Evolutionary conservation across 2,329 filamentous ascomycete species (phyloP).

Genomic region (Stachybotrys chartarum): DNA sequence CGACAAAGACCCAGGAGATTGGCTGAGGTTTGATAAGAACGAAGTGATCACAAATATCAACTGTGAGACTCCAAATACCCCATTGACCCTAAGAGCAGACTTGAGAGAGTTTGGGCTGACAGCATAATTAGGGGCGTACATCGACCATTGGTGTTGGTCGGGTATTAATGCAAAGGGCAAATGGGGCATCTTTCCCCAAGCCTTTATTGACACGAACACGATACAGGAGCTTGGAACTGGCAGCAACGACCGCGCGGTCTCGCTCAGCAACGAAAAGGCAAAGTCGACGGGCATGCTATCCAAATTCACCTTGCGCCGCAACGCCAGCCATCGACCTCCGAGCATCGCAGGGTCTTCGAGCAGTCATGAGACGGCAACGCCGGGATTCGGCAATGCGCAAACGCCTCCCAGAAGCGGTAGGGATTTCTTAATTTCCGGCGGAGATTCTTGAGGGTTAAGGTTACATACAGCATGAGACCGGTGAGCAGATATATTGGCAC

Average conservation of each 20-base stretch:
- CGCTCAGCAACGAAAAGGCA: conserved; percentile 26
- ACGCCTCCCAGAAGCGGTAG: not conserved
- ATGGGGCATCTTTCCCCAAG: conserved; percentile 45
- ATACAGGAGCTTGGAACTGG: conserved; percentile 27
- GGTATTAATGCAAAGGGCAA: conserved; percentile 45
- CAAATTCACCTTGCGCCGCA: conserved; percentile 24
- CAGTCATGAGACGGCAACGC: conserved; percentile 18
- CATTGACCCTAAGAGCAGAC: not conserved
- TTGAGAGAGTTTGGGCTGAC: not conserved
- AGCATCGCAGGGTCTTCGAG: conserved; percentile 25
- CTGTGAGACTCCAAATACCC: conserved; percentile 28
- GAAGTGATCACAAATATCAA: conserved; percentile 60
- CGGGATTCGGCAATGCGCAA: not conserved
- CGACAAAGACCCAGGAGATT: conserved; percentile 34
- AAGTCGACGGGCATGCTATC: conserved; percentile 24
- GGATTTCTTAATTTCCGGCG: not conserved
- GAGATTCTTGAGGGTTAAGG: not conserved
- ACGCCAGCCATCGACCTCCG: conserved; percentile 17
- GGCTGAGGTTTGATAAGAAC: conserved; percentile 58
- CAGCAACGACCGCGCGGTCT: conserved; percentile 19
- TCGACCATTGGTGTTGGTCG: conserved; percentile 50
- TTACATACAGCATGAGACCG: not conserved
- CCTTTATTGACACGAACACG: conserved; percentile 38
- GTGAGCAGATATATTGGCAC: not conserved
- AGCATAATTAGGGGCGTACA: conserved; percentile 28